Base-by-base conservation (phyloP, 2,329 filamentous ascomycete genomes). In the Alternaria arbusti region DNA sequence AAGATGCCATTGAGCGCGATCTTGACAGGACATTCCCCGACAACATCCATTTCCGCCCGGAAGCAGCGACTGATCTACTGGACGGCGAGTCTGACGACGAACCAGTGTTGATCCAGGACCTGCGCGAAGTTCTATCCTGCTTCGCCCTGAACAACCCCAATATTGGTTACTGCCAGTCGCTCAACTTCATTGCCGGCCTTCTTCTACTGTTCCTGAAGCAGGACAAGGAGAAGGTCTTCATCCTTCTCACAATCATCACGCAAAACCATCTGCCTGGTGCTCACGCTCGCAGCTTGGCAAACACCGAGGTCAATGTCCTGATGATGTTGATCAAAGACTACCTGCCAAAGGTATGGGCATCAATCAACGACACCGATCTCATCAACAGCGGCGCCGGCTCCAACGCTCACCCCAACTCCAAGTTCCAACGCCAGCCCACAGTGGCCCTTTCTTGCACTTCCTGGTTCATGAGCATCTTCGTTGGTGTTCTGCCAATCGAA, bases 401-500 rank as follows among this genome's bases (percentile, higher is more conserved):
- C 8, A 62, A 77, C 45, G 74, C 76, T 4, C 77, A 79, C 56
- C 73, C 76, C 5, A 72, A 75, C 54, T 75, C 73, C 0, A 79
- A 77, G 45, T 76, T 78, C 47, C 71, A 82, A 54, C 81, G 91
- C 5, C 86, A 97, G 11, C 95, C 95, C 0, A 94, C 95, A 12
- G 95, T 98, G 69, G 96, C 93, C 0, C 86, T 98, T 6, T 96
- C 94, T 70, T 93, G 96, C 80, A 97, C 94, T 10, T 92, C 94
- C 5, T 98, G 95, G 95, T 96, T 98, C 80, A 97, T 98, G 95
- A 96, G 92, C 52, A 92, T 96, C 72, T 97, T 96, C 79, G 96
- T 97, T 65, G 94, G 94, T 57, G 97, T 93, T 0, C 83, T 98
- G 17, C 95, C 95, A 2, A 94, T 97, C 65, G 95, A 98, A 81